phyloP scores from a whole-genome alignment of 169 alveolate species.

The Plasmodium yoelii region DNA sequence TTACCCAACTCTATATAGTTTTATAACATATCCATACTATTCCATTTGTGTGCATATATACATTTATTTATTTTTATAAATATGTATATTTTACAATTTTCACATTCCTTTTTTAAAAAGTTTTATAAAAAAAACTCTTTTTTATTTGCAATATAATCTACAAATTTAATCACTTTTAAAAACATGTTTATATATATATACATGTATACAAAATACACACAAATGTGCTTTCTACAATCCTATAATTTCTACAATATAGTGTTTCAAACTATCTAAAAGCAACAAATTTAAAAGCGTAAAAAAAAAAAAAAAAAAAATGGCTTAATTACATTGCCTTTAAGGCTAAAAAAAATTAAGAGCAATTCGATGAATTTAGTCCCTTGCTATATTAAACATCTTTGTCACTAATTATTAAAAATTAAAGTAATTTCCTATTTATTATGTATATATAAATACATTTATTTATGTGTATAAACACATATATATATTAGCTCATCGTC shows the following conservation, averaged over 20 bases:
- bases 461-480: not conserved
- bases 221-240: too few species aligned
- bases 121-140: not conserved
- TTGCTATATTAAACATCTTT: not conserved
- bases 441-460: not conserved
- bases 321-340: too few species aligned
- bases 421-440: not conserved
- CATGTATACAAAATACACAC: too few species aligned
- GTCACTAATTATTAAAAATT: not conserved
- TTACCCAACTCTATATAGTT: not conserved
- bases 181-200: too few species aligned
- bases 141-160: too few species aligned
- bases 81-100: not conserved
- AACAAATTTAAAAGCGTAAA: too few species aligned
- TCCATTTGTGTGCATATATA: not conserved
- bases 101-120: not conserved
- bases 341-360: too few species aligned
- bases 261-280: too few species aligned
- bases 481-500: not conserved
- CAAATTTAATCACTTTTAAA: too few species aligned
- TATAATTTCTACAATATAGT: too few species aligned
- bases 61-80: not conserved
- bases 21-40: not conserved
- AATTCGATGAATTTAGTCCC: too few species aligned
- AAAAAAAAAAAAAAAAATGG: too few species aligned